These are phyloP conservation scores for Penicillium nordicum DNA, from an alignment of 2,329 filamentous ascomycete species.

Conservation along the genomic window DNA sequence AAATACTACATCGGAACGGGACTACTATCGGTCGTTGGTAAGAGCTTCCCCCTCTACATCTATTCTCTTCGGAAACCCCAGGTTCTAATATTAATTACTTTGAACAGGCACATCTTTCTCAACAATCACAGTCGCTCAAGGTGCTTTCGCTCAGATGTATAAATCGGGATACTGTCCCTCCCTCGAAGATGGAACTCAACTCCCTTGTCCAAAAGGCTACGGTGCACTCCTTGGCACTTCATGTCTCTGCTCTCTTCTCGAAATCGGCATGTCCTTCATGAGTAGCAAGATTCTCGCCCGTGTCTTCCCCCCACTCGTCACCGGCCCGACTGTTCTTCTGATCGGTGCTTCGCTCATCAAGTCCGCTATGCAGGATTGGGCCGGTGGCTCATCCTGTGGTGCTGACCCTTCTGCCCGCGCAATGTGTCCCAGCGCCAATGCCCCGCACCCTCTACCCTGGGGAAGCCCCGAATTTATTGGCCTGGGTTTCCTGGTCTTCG, in stretches of 20 bases:
- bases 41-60: neutral
- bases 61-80: neutral
- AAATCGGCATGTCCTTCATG: conserved; percentile 64
- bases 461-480: conserved; percentile 63
- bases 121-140: conserved; percentile 62
- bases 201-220: conserved; percentile 65
- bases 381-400: conserved; percentile 56
- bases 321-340: conserved; percentile 63
- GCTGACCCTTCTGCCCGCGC: conserved; percentile 47
- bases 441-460: conserved; percentile 61
- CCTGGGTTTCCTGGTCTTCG: conserved; percentile 64
- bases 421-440: conserved; percentile 57
- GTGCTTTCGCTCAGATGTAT: conserved; percentile 63
- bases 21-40: conserved; percentile 61
- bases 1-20: conserved; percentile 65
- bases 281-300: conserved; percentile 57
- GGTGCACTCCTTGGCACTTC: conserved; percentile 61
- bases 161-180: conserved; percentile 60
- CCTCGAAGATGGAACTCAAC: conserved; percentile 53
- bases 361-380: conserved; percentile 65
- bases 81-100: neutral
- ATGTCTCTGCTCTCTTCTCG: conserved; percentile 49
- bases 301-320: conserved; percentile 66
- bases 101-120: conserved; percentile 58
- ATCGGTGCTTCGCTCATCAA: conserved; percentile 64